Conservation (phyloP, 176 grass and related monocot genomes). For the Triticum turgidum region DNA sequence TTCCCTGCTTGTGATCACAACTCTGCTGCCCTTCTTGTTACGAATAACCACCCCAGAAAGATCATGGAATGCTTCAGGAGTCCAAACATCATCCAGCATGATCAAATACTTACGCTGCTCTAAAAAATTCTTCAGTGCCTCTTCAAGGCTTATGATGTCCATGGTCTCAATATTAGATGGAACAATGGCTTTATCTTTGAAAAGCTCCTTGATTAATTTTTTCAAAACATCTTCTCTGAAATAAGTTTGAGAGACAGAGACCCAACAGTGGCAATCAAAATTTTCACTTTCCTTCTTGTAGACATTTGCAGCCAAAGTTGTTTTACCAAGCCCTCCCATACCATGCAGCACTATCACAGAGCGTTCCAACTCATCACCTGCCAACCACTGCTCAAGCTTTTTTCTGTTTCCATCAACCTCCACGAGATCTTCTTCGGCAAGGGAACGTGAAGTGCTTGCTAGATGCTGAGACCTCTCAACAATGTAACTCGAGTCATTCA, state of each 20-base stretch:
- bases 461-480: constrained; percentile 4
- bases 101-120: constrained; percentile 2
- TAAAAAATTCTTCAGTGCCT: neutral
- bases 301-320: neutral
- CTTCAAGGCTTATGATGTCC: neutral
- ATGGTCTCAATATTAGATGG: neutral
- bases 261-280: constrained; percentile 4
- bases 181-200: neutral
- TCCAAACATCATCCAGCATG: constrained; percentile 9
- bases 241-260: constrained; percentile 22
- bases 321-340: constrained; percentile 14
- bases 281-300: neutral
- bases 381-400: neutral
- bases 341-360: constrained; percentile 5
- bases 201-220: neutral
- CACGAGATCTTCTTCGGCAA: constrained; percentile 8
- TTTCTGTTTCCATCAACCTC: neutral
- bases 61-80: neutral
- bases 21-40: neutral
- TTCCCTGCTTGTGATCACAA: neutral
- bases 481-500: neutral
- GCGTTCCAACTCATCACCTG: neutral
- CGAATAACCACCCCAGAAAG: neutral
- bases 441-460: constrained; percentile 2
- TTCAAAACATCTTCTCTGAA: neutral